phyloP scores from a whole-genome alignment of 225 moss, liverwort and hornwort genomes.

The Sphagnum contortum region DNA sequence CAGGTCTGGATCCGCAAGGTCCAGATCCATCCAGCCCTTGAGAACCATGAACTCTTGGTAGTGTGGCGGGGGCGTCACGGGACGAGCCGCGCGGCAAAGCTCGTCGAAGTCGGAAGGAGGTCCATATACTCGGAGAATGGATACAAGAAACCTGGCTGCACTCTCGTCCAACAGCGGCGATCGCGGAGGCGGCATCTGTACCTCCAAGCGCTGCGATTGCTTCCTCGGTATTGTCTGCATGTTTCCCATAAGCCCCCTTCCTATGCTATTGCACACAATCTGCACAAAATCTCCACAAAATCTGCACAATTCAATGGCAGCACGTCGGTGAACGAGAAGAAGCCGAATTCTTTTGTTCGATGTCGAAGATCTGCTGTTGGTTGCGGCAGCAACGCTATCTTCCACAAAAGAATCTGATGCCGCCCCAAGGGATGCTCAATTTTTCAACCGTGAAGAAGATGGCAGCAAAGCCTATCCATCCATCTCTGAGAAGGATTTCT shows the following conservation, averaged over 20 bases:
- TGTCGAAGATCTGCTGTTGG: too few species aligned
- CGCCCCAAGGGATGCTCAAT: too few species aligned
- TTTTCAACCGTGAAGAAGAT: too few species aligned
- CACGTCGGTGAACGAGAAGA: too few species aligned
- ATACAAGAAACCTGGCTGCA: constrained; percentile 2
- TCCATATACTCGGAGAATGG: constrained; percentile 8
- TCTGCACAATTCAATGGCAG: too few species aligned
- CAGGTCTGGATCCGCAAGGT: constrained; percentile 20
- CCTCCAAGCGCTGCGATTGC: neutral
- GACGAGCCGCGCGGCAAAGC: constrained; percentile 12
- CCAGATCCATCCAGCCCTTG: constrained; percentile 14
- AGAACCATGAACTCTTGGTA: constrained; percentile 13
- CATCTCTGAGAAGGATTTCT: too few species aligned
- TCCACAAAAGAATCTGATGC: too few species aligned
- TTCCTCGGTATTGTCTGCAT: constrained; percentile 6
- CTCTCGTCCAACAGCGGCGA: constrained; percentile 14
- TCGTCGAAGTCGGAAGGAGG: constrained; percentile 10
- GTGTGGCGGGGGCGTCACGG: constrained; percentile 17
- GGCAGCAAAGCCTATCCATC: too few species aligned
- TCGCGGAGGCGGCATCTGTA: constrained; percentile 13
- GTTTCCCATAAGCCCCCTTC: constrained; percentile 10
- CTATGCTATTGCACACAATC: too few species aligned
- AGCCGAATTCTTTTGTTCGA: too few species aligned
- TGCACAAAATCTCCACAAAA: too few species aligned
- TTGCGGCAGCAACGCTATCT: too few species aligned